These are phyloP conservation scores for Mariannaea sp. DNA, from an alignment of 2,329 filamentous ascomycete species.

Conservation along the genomic window DNA sequence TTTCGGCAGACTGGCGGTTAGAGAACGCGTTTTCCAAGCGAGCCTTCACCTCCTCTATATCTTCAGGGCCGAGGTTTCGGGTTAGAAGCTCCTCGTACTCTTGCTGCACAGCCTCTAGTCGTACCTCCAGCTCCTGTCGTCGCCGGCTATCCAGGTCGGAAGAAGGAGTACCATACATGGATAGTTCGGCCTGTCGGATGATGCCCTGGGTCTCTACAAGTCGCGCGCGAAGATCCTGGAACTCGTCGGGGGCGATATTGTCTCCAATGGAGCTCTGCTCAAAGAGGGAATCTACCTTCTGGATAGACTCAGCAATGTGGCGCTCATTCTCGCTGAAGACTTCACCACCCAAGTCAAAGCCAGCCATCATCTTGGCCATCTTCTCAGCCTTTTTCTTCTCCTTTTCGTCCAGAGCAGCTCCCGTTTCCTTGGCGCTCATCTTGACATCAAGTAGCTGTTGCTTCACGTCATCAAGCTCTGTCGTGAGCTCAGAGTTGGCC, in stretches of 20 bases:
- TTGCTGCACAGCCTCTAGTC: slow-evolving; percentile 73
- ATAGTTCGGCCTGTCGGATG: slow-evolving; percentile 88
- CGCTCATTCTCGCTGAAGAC: slow-evolving; percentile 93
- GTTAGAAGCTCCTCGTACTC: slow-evolving; percentile 85
- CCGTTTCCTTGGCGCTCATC: slow-evolving; percentile 95
- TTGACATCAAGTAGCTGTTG: slow-evolving; percentile 94
- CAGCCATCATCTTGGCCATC: slow-evolving; percentile 99
- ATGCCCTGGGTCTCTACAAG: slow-evolving; percentile 90
- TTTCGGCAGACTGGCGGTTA: slow-evolving; percentile 74
- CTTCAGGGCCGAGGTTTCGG: slow-evolving; percentile 75
- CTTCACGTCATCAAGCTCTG: slow-evolving; percentile 92
- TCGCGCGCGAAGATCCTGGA: slow-evolving; percentile 75
- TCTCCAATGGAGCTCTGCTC: slow-evolving; percentile 79
- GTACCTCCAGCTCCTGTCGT: slow-evolving; percentile 76
- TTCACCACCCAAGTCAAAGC: slow-evolving; percentile 91
- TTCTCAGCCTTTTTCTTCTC: slow-evolving; percentile 98
- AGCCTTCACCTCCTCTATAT: slow-evolving; percentile 83
- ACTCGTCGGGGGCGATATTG: slow-evolving; percentile 77
- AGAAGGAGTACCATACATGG: slow-evolving; percentile 72
- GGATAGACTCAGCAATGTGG: slow-evolving; percentile 80
- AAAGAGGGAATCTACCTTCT: slow-evolving; percentile 78
- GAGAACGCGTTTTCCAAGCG: slow-evolving; percentile 77
- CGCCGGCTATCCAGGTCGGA: slow-evolving; percentile 69
- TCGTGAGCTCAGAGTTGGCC: slow-evolving; percentile 89
- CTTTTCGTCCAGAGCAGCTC: slow-evolving; percentile 90